Percentiles rank a stretch among this genome's conserved stretches.
Evolutionary conservation across 1,284 basidiomycete genomes (phyloP).

Genomic region (Phylloporus sp.): DNA sequence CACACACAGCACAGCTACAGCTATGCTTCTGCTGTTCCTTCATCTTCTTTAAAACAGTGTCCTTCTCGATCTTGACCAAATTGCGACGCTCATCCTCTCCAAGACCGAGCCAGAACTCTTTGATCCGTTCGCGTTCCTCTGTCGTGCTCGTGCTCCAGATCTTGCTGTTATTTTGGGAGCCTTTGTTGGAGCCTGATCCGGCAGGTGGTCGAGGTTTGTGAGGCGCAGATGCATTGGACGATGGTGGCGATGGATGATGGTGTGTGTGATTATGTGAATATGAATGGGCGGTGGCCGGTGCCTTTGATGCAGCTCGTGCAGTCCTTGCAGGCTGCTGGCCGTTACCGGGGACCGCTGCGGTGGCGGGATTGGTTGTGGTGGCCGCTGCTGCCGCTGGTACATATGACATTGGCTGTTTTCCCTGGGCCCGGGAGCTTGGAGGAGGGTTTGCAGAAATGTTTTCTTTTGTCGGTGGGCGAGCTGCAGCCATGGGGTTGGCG

Average conservation of each 20-base stretch:
- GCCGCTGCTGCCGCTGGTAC: conserved; percentile 36
- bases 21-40: conserved; percentile 98
- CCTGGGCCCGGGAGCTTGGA: conserved; percentile 71
- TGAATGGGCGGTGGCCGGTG: conserved; percentile 58
- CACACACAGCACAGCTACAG: conserved; percentile 96
- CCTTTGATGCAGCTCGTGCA: conserved; percentile 71
- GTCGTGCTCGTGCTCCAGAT: conserved; percentile 90
- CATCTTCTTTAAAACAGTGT: conserved; percentile 97
- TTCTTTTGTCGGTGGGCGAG: conserved; percentile 43
- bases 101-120: conserved; percentile 95
- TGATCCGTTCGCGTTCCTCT: conserved; percentile 95
- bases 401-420: conserved; percentile 77
- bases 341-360: conserved; percentile 40
- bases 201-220: conserved; percentile 53
- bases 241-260: conserved; percentile 73
- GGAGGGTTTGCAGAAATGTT: conserved; percentile 46
- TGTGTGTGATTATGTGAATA: conserved; percentile 57
- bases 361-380: conserved; percentile 35
- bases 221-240: conserved; percentile 60
- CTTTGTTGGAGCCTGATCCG: conserved; percentile 33
- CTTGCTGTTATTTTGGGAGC: conserved; percentile 55
- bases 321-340: conserved; percentile 42
- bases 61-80: conserved; percentile 96
- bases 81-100: conserved; percentile 87
- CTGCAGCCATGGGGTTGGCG: conserved; percentile 47